Conservation (phyloP, 345 rosid species). For the Populus pruinosa region DNA sequence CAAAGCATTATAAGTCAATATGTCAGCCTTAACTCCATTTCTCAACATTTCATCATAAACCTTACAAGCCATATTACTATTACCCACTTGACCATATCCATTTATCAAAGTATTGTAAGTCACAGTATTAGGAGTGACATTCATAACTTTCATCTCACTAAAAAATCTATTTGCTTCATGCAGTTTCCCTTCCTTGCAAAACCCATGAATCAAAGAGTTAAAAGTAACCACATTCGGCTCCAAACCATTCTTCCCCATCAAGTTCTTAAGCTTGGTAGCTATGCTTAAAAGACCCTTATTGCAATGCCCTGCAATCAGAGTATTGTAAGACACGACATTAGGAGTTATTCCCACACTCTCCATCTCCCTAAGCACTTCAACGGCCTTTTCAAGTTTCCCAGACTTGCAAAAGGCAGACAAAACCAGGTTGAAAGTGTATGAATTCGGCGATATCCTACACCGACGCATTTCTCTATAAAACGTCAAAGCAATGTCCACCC, state of each 20-base stretch:
- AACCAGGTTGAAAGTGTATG: conserved; percentile 71
- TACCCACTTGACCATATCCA: conserved; percentile 55
- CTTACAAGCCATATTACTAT: conserved; percentile 51
- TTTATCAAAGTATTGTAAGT: conserved; percentile 77
- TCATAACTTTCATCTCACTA: conserved; percentile 56
- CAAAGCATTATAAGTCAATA: conserved; percentile 74
- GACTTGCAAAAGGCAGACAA: conserved; percentile 53
- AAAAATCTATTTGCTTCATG: conserved; percentile 59
- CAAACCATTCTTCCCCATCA: conserved; percentile 48
- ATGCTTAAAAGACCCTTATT: conserved; percentile 56
- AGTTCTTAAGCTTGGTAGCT: conserved; percentile 59
- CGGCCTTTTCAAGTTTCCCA: conserved; percentile 62
- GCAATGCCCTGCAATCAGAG: conserved; percentile 70
- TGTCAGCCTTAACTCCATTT: conserved; percentile 53
- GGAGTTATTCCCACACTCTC: conserved; percentile 48
- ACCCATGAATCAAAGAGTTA: conserved; percentile 64
- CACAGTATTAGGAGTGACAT: conserved; percentile 53
- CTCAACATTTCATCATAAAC: conserved; percentile 67
- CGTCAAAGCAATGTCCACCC: conserved; percentile 58
- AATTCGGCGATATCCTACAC: conserved; percentile 66
- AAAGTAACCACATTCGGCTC: conserved; percentile 63
- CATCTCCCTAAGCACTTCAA: conserved; percentile 55
- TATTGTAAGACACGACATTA: conserved; percentile 53
- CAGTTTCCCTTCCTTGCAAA: conserved; percentile 52
- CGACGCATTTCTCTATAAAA: conserved; percentile 67